These are phyloP conservation scores for Lactifluus piperatus DNA, from an alignment of 768 basidiomycete genomes.

Conservation along the genomic window DNA sequence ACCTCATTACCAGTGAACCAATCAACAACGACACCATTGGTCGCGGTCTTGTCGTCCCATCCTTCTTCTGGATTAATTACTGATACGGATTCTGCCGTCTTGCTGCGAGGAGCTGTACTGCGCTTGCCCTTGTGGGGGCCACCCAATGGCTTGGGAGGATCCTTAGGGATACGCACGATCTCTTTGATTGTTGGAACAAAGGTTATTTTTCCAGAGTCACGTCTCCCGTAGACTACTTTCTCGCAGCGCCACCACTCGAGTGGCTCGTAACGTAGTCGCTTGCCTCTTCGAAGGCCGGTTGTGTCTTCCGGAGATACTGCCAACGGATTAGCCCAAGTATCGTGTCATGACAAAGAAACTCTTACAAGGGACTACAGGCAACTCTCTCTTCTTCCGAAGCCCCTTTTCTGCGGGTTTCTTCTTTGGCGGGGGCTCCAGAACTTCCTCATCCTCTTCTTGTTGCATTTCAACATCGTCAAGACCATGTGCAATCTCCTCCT, in stretches of 20 bases:
- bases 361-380: conserved; percentile 2
- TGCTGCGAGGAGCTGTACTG: conserved; percentile 31
- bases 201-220: conserved; percentile 36
- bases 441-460: conserved; percentile 26
- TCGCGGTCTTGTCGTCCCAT: conserved; percentile 76
- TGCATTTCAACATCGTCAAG: conserved; percentile 25
- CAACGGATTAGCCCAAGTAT: background rate
- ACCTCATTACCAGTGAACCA: conserved; percentile 54
- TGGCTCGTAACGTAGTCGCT: conserved; percentile 59
- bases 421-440: conserved; percentile 20
- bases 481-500: conserved; percentile 37
- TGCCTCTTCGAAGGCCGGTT: conserved; percentile 58
- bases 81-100: conserved; percentile 38
- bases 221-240: conserved; percentile 72
- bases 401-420: background rate
- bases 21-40: conserved; percentile 58
- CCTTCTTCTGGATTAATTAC: conserved; percentile 46
- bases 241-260: conserved; percentile 94
- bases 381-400: conserved; percentile 12
- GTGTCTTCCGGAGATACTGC: conserved; percentile 26
- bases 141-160: conserved; percentile 40
- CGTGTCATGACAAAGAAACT: background rate
- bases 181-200: conserved; percentile 61
- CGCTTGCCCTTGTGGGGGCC: conserved; percentile 29
- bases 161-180: conserved; percentile 49